phyloP scores from a whole-genome alignment of 1,139 yeast genomes.

The Taphrina pruni region DNA sequence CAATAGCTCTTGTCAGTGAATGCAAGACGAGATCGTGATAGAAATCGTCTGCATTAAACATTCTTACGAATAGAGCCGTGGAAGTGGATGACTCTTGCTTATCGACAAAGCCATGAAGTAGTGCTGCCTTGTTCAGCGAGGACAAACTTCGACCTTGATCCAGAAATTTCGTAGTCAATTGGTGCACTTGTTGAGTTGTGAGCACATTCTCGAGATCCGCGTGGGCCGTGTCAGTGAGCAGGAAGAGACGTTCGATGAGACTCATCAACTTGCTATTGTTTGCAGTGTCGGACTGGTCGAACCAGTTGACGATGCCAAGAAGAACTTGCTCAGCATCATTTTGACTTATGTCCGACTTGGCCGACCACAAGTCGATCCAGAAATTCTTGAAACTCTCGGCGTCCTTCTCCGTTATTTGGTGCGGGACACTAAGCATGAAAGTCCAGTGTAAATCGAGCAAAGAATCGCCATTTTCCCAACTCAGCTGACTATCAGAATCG shows the following conservation, averaged over 20 bases:
- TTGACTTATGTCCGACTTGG: neutral
- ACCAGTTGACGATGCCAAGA: neutral
- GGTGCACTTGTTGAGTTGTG: neutral
- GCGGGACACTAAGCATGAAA: neutral
- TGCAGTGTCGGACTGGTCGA: neutral
- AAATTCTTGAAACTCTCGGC: neutral
- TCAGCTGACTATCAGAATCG: neutral
- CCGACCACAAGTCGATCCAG: neutral
- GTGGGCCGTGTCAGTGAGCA: neutral
- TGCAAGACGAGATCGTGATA: neutral
- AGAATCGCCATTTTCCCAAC: neutral
- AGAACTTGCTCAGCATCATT: neutral
- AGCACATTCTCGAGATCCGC: neutral
- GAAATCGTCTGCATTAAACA: slow-evolving; percentile 1
- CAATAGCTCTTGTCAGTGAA: neutral
- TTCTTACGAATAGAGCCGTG: neutral
- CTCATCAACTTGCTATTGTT: neutral
- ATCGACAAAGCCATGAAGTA: slow-evolving; percentile 9
- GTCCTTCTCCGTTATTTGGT: neutral
- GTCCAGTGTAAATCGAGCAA: slow-evolving; percentile 2
- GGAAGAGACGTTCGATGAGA: neutral
- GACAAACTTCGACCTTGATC: neutral
- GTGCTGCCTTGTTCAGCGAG: neutral
- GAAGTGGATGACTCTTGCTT: neutral
- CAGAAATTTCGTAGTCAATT: neutral